These are phyloP conservation scores for Phytophthora quininea DNA, from an alignment of 352 stramenopile species.

Conservation along the genomic window DNA sequence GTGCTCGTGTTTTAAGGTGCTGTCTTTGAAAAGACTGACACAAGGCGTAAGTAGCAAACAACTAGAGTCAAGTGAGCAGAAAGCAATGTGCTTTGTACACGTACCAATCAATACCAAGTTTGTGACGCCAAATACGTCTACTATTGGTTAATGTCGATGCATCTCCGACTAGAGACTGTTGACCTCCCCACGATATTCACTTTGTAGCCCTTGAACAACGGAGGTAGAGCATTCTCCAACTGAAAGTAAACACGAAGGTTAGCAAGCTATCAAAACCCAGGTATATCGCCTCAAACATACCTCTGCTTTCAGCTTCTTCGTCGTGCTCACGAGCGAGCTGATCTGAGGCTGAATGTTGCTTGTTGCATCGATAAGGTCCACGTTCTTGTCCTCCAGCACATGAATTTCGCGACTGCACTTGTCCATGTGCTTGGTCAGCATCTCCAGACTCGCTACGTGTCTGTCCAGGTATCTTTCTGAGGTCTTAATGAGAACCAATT, in stretches of 20 bases:
- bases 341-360: conserved; percentile 65
- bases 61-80: conserved; percentile 18
- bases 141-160: no score
- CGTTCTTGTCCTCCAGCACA: conserved; percentile 75
- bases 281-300: conserved; percentile 25
- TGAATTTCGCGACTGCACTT: conserved; percentile 75
- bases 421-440: conserved; percentile 73
- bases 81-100: conserved; percentile 12
- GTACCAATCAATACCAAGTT: conserved; percentile 6
- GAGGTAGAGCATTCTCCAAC: conserved; percentile 62
- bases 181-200: conserved; percentile 86
- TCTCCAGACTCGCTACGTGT: conserved; percentile 70
- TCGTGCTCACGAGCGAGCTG: conserved; percentile 46
- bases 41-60: conserved; percentile 2
- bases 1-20: conserved; percentile 24
- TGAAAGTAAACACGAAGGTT: conserved; percentile 23
- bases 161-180: conserved; percentile 59
- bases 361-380: conserved; percentile 65
- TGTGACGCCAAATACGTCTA: not conserved
- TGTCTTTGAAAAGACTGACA: not conserved
- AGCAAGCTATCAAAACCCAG: conserved; percentile 3
- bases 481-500: conserved; percentile 78
- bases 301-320: conserved; percentile 76
- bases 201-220: conserved; percentile 79
- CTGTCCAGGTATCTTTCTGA: conserved; percentile 78